Evolutionary conservation across 192 early-diverging fungal genomes (phyloP), one percentile per base, ranked within the genome.

Genomic region (Chytriomyces hyalinus): DNA sequence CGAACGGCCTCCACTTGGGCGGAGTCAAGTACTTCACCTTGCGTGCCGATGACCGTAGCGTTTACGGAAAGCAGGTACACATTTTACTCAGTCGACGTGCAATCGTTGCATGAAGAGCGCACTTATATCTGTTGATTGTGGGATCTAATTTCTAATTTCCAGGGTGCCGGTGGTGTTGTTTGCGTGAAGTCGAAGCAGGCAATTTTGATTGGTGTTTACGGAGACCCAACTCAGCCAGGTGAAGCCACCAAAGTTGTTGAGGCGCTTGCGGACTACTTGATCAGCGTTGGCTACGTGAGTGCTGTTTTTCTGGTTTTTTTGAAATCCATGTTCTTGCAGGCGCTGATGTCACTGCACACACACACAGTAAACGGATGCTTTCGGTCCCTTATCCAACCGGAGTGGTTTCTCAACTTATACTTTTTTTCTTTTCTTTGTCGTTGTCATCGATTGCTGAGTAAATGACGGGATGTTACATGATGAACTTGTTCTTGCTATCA

Each of bases 11-110:
- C 71, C 84, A 80, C 76, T 36, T 93, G 28, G 85, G 78, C 46
- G 89, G 89, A 79, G 79, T 75, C 45, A 96, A 96, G 90, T 95
- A 91, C 81, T 83, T 98, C 68, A 84, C 90, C 59, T 83, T 92
- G 51, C 81, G 84, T 61, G 90, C 88, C 49, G 87, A 87, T 70
- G 90, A 90, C 45, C 83, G 87, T 20, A 84, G 80, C 66, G 91
- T 96, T 77, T 94, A 93, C 69, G 94, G 90, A 78, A 96, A 94
- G 84, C 81, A 90, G 86, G 92, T 91, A 83, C 80, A 74, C 65
- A 13, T 5, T 65, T 64, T 36, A 11, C 22, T 60, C 24, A 13
- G 46, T 24, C 70, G 3, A 28, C 26, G 17, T 26, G 17, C n/a
- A 22, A 13, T 65, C 26, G 13, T 8, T 24, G 13, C n/a, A 26